Base-by-base conservation (phyloP, 2,329 filamentous ascomycete species). In the Apiospora hydei region DNA sequence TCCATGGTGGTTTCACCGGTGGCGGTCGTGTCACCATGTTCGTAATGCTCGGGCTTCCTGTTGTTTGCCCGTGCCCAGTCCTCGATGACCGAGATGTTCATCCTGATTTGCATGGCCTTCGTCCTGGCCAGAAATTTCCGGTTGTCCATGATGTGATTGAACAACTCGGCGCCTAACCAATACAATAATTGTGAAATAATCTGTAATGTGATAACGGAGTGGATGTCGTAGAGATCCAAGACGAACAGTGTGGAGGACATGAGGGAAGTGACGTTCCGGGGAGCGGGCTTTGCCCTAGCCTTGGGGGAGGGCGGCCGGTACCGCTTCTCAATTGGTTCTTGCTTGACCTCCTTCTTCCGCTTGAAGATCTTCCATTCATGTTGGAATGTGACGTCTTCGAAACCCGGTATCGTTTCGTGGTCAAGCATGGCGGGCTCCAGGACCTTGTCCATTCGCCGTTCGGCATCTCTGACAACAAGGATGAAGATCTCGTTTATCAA, bases 361-460 rank as follows among this genome's bases (percentile, higher is more conserved):
- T 96, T 95, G 84, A 99, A 97, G 49, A 99, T 88, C 78, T 98
- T 98, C 96, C 96, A 99, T 81, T 99, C 96, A 80, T 98, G 95
- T 81, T 98, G 96, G 79, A 99, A 99, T 7, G 94, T 92, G 73
- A 99, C 94, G 79, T 98, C 96, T 80, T 98, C 96, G 76, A 99
- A 96, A 0, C 96, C 96, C 1, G 96, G 96, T 74, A 99, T 99
- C 0, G 95, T 98, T 83, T 99, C 96, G 81, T 98, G 96, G 78
- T 99, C 96, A 69, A 99, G 88, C 93, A 99, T 98, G 26, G 95
- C 95, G 41, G 90, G 88, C 80, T 98, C 96, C 61, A 99, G 85
- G 47, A 98, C 94, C 83, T 98, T 98, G 85, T 99, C 96, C 85
- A 99, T 93, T 74, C 96, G 92, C 76, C 96, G 89, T 84, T 99